Conservation (phyloP, 768 basidiomycete genomes). For the Multifurca ochricompacta region DNA sequence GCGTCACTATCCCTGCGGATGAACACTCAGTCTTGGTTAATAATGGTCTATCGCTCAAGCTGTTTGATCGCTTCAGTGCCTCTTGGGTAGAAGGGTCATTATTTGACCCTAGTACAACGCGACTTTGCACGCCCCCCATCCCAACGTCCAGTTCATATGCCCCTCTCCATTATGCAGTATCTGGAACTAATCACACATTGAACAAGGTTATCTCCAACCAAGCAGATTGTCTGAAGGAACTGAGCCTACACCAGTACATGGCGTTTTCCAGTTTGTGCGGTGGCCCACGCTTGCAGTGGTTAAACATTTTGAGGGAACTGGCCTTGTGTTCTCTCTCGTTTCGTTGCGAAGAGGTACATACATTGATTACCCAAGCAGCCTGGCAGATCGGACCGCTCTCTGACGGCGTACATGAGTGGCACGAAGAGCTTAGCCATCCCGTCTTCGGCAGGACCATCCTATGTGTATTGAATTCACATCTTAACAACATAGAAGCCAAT, state of each 20-base stretch:
- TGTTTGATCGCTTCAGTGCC: not conserved
- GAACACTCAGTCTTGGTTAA: not conserved
- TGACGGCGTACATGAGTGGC: constrained; percentile 29
- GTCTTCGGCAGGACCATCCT: constrained; percentile 34
- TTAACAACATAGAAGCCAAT: constrained; percentile 33
- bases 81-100: not conserved
- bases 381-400: constrained; percentile 35
- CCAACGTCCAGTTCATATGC: not conserved
- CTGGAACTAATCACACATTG: constrained; percentile 23
- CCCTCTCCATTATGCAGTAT: not conserved
- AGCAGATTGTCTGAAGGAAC: constrained; percentile 31
- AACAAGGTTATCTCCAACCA: constrained; percentile 41
- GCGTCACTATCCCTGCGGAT: not conserved
- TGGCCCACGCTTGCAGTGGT: constrained; percentile 41
- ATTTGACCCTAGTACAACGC: not conserved
- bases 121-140: not conserved
- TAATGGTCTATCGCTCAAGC: constrained; percentile 1
- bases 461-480: constrained; percentile 29
- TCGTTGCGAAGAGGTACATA: constrained; percentile 33
- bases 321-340: constrained; percentile 34
- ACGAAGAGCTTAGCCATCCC: constrained; percentile 29
- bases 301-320: constrained; percentile 44
- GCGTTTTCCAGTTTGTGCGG: constrained; percentile 40
- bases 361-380: constrained; percentile 37
- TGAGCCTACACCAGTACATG: constrained; percentile 40